Evolutionary conservation across 1,284 basidiomycete species (phyloP).

Genomic region (Cutaneotrichosporon sp.): DNA sequence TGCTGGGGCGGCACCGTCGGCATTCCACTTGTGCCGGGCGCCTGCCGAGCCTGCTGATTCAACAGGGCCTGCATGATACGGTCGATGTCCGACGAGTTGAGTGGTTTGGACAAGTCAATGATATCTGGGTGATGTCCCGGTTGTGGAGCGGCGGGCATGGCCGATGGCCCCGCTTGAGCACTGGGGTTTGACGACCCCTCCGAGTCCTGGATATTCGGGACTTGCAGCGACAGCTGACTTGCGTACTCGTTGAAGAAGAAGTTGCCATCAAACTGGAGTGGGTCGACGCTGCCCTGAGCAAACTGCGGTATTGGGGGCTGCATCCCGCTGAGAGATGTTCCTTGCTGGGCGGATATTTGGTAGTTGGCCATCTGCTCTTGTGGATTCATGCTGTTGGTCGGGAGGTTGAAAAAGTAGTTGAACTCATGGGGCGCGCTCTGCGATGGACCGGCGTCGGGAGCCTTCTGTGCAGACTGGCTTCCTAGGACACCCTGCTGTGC

Average conservation of each 20-base stretch:
- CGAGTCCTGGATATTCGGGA: background rate
- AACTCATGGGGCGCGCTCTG: constrained; percentile 1
- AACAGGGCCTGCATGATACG: constrained; percentile 40
- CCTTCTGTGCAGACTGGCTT: background rate
- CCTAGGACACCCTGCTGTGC: constrained; percentile 16
- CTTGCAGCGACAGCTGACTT: background rate
- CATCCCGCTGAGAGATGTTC: background rate
- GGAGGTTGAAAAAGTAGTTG: background rate
- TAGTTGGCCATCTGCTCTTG: constrained; percentile 1
- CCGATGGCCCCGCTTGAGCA: background rate
- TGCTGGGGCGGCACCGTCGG: background rate
- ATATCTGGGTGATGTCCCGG: constrained; percentile 26
- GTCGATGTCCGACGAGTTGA: constrained; percentile 37
- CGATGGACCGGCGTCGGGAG: background rate
- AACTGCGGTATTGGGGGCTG: background rate
- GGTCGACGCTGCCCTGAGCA: background rate
- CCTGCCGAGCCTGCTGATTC: constrained; percentile 23
- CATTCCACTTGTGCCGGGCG: background rate
- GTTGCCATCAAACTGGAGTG: constrained; percentile 2
- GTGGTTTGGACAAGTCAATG: constrained; percentile 44
- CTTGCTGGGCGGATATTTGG: background rate
- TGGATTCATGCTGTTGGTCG: background rate
- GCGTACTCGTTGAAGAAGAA: background rate
- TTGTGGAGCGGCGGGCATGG: background rate
- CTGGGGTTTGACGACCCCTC: too few species aligned